Percentiles rank a stretch among this genome's conserved stretches.
Evolutionary conservation across 108 stramenopile genomes (phyloP).

Genomic region (Cyclotella kingstonii): DNA sequence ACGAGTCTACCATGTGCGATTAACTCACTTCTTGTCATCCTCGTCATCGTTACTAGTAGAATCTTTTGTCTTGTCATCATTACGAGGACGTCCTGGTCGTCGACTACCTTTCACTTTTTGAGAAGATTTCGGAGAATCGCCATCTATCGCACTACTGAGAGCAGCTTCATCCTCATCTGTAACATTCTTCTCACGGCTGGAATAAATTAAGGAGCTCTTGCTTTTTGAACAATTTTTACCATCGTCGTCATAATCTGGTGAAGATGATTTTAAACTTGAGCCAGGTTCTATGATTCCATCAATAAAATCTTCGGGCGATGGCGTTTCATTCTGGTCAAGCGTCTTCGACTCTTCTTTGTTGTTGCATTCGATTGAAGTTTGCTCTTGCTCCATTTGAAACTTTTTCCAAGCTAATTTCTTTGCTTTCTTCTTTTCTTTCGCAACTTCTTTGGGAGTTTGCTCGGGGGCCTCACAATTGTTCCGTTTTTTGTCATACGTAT

Average conservation of each 20-base stretch:
- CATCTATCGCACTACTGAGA: background rate
- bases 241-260: background rate
- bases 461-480: conserved; percentile 69
- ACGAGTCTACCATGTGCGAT: no score
- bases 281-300: background rate
- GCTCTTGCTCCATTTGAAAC: conserved; percentile 29
- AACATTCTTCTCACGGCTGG: conserved; percentile 16
- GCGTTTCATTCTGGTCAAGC: no score
- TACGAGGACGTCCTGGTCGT: conserved; percentile 46
- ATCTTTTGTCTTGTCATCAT: conserved; percentile 35
- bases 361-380: background rate
- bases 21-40: conserved; percentile 14
- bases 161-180: conserved; percentile 9
- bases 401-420: conserved; percentile 51
- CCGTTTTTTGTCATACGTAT: conserved; percentile 63
- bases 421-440: conserved; percentile 56
- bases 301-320: no score
- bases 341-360: conserved; percentile 6
- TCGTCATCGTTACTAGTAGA: conserved; percentile 35
- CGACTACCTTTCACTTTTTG: conserved; percentile 11
- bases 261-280: background rate
- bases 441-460: conserved; percentile 66
- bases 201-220: no score
- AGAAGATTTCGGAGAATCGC: conserved; percentile 14
- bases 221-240: background rate